Conservation (phyloP, 345 rosid genomes). For the Angophora floribunda region DNA sequence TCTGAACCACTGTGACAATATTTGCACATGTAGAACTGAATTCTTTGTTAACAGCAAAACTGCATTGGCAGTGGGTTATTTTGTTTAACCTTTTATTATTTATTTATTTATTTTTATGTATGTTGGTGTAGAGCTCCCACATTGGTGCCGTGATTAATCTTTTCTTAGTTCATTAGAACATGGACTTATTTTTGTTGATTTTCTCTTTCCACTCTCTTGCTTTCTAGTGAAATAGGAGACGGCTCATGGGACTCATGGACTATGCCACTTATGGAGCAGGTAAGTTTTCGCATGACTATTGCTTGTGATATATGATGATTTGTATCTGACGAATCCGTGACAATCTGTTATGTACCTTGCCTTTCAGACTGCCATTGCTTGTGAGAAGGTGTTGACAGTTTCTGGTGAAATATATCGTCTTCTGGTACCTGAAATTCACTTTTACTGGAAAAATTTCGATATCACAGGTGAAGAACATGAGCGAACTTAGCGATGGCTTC, state of each 20-base stretch:
- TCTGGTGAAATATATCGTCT: slow-evolving; percentile 1
- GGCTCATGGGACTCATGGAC: slow-evolving; percentile 96
- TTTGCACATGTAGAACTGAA: background rate
- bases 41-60: background rate
- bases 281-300: slow-evolving; percentile 2
- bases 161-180: background rate
- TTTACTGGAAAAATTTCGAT: background rate
- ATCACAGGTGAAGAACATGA: slow-evolving; percentile 38
- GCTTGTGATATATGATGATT: background rate
- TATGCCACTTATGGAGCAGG: slow-evolving; percentile 78
- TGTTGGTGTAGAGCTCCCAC: background rate
- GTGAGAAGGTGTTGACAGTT: slow-evolving; percentile 59
- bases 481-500: slow-evolving; percentile 62
- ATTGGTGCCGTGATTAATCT: background rate
- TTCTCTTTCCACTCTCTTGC: background rate
- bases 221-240: slow-evolving; percentile 72
- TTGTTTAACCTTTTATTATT: background rate
- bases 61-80: background rate
- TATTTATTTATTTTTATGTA: background rate
- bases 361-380: slow-evolving; percentile 72
- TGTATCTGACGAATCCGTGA: background rate
- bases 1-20: background rate
- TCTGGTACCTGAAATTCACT: background rate
- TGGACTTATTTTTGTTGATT: background rate
- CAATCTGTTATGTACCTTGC: background rate